Evolutionary conservation across 495 filamentous ascomycete species (phyloP).

Genomic region (Aspergillus conjunctus): DNA sequence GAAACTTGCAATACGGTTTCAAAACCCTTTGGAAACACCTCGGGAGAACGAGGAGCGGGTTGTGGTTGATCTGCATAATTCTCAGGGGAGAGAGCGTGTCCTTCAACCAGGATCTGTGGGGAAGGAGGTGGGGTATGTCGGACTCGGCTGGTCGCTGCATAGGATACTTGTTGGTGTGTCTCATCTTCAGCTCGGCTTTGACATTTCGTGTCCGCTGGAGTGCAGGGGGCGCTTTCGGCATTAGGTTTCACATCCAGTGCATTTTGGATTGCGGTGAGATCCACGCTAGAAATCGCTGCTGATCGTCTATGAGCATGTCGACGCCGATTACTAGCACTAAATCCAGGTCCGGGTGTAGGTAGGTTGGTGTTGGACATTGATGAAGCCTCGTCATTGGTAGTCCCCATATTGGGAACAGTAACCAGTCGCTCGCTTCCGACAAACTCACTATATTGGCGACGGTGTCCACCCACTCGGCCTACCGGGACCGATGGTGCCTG

Average conservation of each 20-base stretch:
- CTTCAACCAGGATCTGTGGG: constrained; percentile 37
- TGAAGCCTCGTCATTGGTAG: constrained; percentile 56
- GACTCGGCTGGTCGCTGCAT: constrained; percentile 37
- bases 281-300: constrained; percentile 82
- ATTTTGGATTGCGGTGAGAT: constrained; percentile 73
- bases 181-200: constrained; percentile 36
- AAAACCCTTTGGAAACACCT: constrained; percentile 73
- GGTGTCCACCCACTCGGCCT: constrained; percentile 58
- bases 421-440: constrained; percentile 70
- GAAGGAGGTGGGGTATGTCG: constrained; percentile 41
- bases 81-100: constrained; percentile 38
- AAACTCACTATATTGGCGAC: constrained; percentile 76
- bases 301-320: constrained; percentile 85
- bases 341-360: constrained; percentile 49
- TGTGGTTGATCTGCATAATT: constrained; percentile 57
- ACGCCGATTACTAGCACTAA: constrained; percentile 50
- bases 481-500: constrained; percentile 35
- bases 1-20: constrained; percentile 63
- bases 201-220: constrained; percentile 55
- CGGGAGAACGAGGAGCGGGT: constrained; percentile 66
- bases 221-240: constrained; percentile 67
- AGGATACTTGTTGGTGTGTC: constrained; percentile 38
- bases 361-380: constrained; percentile 49
- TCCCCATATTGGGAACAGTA: constrained; percentile 57
- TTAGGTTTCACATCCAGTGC: constrained; percentile 47